Percentiles rank a stretch among this genome's conserved stretches.
phyloP scores from a whole-genome alignment of 129 eudicot genomes.

The Dittrichia graveolens region DNA sequence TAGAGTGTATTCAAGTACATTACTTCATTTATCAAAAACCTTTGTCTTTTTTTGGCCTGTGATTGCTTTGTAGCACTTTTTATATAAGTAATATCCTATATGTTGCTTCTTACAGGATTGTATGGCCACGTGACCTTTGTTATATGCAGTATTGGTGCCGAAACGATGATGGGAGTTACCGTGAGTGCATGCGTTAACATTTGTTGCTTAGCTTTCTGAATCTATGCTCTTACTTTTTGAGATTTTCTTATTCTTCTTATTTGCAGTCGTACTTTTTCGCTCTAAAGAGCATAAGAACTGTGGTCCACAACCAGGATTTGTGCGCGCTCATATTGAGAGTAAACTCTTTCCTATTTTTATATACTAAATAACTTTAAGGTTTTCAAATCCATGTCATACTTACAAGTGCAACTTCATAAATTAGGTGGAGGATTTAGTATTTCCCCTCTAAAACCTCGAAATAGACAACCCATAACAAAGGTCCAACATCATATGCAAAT shows the following conservation, averaged over 20 bases:
- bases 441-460: constrained; percentile 81
- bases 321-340: constrained; percentile 98
- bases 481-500: constrained; percentile 98
- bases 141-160: constrained; percentile 99
- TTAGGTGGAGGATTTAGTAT: constrained; percentile 97
- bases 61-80: constrained; percentile 5
- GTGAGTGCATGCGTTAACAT: constrained; percentile 40
- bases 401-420: constrained; percentile 23
- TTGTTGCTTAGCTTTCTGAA: constrained; percentile 9
- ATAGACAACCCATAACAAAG: constrained; percentile 92
- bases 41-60: background rate
- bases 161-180: constrained; percentile 98
- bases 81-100: constrained; percentile 14
- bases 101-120: constrained; percentile 56
- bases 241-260: background rate
- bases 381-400: constrained; percentile 21
- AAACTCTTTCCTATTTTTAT: constrained; percentile 32
- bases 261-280: constrained; percentile 93
- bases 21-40: background rate
- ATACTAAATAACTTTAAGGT: constrained; percentile 12
- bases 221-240: constrained; percentile 9
- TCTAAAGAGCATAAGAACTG: constrained; percentile 93
- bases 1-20: background rate
- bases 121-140: constrained; percentile 99
- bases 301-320: constrained; percentile 97